A percentile compares a stretch with the other conserved stretches of the same genome.
phyloP scores from a whole-genome alignment of 2,329 filamentous ascomycete genomes.

The Celoporthe dispersa region DNA sequence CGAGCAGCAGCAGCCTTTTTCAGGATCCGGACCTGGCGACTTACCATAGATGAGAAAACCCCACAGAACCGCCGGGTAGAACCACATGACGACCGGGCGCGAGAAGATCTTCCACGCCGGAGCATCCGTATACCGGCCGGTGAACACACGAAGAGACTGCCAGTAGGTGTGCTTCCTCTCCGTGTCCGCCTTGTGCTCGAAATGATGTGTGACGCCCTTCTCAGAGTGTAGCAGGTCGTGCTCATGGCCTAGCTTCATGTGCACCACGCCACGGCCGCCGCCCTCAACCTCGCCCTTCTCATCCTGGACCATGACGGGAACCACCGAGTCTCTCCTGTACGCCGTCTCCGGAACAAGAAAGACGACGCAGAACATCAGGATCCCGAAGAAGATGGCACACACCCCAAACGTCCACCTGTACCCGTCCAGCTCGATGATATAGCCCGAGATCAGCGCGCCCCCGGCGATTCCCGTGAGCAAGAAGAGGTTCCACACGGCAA shows the following conservation, averaged over 20 bases:
- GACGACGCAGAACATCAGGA: constrained; percentile 48
- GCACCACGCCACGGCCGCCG: constrained; percentile 9
- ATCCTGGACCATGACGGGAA: constrained; percentile 20
- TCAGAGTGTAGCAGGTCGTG: constrained; percentile 24
- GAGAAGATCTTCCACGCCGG: constrained; percentile 46
- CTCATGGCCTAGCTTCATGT: constrained; percentile 33
- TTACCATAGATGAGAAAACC: constrained; percentile 52
- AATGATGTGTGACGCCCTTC: constrained; percentile 27
- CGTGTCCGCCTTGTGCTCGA: constrained; percentile 28
- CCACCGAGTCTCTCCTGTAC: constrained; percentile 43
- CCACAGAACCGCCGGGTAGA: constrained; percentile 56
- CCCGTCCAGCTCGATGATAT: constrained; percentile 46
- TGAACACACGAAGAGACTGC: constrained; percentile 42
- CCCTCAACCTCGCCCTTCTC: not conserved
- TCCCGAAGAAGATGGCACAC: constrained; percentile 50
- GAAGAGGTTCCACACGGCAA: constrained; percentile 48
- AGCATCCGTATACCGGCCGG: constrained; percentile 42
- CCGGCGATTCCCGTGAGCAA: constrained; percentile 46
- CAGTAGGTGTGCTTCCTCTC: constrained; percentile 41
- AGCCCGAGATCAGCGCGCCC: constrained; percentile 45
- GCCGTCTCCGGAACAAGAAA: constrained; percentile 57
- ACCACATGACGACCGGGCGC: constrained; percentile 53
- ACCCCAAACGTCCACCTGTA: constrained; percentile 53
- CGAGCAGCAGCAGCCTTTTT: no score
- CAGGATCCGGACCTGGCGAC: no score